Conservation (phyloP, 345 rosid species). For the Rhodamnia rubescens region DNA sequence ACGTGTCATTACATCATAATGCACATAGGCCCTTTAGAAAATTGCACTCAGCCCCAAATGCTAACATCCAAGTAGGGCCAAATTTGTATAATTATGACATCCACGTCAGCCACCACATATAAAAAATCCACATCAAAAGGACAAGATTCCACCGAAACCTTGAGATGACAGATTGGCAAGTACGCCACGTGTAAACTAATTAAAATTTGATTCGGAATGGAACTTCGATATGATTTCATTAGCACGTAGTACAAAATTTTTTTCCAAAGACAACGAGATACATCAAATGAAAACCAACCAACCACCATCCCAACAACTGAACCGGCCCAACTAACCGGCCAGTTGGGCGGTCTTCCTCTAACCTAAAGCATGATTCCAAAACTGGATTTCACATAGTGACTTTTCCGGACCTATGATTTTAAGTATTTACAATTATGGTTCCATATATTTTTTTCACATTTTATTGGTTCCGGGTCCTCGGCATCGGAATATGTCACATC, state of each 20-base stretch:
- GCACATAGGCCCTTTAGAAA: neutral
- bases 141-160: neutral
- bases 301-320: neutral
- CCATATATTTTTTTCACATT: neutral
- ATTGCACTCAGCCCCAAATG: neutral
- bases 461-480: neutral
- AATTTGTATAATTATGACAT: neutral
- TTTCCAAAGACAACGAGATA: neutral
- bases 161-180: neutral
- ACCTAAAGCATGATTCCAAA: neutral
- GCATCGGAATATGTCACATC: neutral
- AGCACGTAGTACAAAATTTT: neutral
- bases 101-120: neutral
- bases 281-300: neutral
- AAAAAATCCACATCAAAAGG: neutral
- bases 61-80: neutral
- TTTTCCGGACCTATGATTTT: neutral
- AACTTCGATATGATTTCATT: neutral
- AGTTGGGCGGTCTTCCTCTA: neutral
- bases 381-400: neutral
- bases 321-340: neutral
- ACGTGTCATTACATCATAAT: neutral
- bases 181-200: neutral
- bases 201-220: neutral
- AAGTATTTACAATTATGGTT: neutral